Conservation (phyloP, 257 asterid species). For the Solanum sitiens region DNA sequence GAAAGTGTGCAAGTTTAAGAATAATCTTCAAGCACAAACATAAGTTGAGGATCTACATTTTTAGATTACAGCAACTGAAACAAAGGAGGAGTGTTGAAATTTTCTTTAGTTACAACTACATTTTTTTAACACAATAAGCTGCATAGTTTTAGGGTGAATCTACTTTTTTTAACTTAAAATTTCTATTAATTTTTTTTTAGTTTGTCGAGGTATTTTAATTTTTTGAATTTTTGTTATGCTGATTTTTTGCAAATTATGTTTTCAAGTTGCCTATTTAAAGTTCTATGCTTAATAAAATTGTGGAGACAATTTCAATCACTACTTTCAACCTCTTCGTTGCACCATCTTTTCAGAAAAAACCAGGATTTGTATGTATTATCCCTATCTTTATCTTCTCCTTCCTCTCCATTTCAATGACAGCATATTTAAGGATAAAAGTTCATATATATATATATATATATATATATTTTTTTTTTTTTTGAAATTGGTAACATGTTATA, state of each 20-base stretch:
- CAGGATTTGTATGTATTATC: background rate
- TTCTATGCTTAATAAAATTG: background rate
- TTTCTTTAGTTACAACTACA: background rate
- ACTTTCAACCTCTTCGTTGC: background rate
- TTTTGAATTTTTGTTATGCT: background rate
- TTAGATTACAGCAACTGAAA: background rate
- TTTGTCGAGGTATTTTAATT: background rate
- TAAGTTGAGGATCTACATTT: background rate
- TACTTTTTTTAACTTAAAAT: background rate
- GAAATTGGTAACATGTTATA: background rate
- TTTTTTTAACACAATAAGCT: background rate
- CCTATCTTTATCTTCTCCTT: background rate
- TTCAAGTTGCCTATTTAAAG: background rate
- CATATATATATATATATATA: too few species aligned
- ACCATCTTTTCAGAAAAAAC: background rate
- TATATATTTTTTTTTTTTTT: too few species aligned
- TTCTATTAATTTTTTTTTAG: background rate
- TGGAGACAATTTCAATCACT: background rate
- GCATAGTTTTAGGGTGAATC: background rate
- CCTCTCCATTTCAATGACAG: background rate
- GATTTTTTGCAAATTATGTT: background rate
- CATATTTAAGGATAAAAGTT: background rate
- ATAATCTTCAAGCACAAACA: background rate
- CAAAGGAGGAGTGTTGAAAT: background rate
- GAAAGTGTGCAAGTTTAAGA: background rate